Base-by-base conservation (phyloP, 2,329 filamentous ascomycete genomes). In the Scytalidium lignicola region DNA sequence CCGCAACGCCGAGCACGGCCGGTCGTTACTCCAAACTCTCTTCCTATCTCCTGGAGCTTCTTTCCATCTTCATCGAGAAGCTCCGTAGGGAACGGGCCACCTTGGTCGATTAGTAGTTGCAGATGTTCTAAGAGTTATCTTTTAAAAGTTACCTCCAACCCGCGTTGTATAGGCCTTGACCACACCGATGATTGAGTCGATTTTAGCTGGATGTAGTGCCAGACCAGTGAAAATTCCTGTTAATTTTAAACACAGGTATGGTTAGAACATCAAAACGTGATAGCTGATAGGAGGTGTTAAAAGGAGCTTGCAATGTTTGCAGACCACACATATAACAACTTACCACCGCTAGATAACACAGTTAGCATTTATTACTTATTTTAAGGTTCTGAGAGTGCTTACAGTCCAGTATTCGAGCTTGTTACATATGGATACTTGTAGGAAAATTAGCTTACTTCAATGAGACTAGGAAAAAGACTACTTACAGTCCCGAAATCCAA, bases 51-150 rank as follows among this genome's bases (percentile, higher is more conserved):
- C 59, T 78, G 74, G 22, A 78, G 68, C 56, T 73, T 73, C 21
- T 62, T 67, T 45, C 73, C 74, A 26, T 62, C 54, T 58, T 74
- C 70, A 50, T 65, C 68, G 9, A 64, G 55, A 46, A 72, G 79
- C 64, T 88, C 83, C 1, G 82, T 84, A 41, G 83, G 82, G 69
- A 88, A 86, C n/a, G 78, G 78, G 12, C 83, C 83, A 41, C 72
- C 73, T 37, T 37, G 8, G 15, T 37, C 8, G 32, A n/a, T 37
- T 13, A 37, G 7, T 37, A 37, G 15, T 37, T 37, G 15, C 15
- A 9, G 15, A 17, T 15, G 15, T 26, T 10, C 32, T 13, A 17
- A n/a, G 12, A 17, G 7, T 9, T 13, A n/a, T 4, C 5, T 5
- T 37, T 13, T 13, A 4, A 37, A 37, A 37, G 8, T 37, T 37